A percentile compares a stretch with the other conserved stretches of the same genome.
phyloP scores from a whole-genome alignment of 1,284 basidiomycete species.

The Ganoderma leucocontextum region DNA sequence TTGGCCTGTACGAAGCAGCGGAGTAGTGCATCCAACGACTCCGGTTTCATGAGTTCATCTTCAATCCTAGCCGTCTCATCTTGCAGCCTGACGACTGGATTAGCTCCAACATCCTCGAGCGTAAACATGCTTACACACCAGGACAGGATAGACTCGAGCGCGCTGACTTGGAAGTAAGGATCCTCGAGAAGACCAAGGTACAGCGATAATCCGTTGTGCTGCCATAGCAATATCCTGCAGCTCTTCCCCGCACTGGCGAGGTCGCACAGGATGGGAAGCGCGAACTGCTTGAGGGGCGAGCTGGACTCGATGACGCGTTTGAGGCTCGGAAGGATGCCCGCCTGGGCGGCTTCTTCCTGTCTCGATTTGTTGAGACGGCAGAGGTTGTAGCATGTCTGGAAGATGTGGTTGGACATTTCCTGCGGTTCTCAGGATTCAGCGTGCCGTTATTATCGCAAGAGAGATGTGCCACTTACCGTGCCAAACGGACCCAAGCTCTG shows the following conservation, averaged over 20 bases:
- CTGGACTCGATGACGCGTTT: conserved; percentile 87
- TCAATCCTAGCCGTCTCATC: conserved; percentile 96
- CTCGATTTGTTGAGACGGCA: conserved; percentile 93
- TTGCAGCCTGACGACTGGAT: conserved; percentile 72
- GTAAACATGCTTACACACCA: conserved; percentile 66
- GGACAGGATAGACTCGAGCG: conserved; percentile 89
- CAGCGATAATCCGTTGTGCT: conserved; percentile 83
- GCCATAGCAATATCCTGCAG: conserved; percentile 88
- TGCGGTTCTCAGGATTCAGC: conserved; percentile 43
- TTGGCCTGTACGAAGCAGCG: conserved; percentile 89
- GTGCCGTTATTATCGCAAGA: not conserved
- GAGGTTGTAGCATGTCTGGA: conserved; percentile 95
- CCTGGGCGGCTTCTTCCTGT: conserved; percentile 96
- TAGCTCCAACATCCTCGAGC: conserved; percentile 1
- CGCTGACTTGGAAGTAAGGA: conserved; percentile 95
- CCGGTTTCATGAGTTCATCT: conserved; percentile 80
- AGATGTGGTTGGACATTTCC: conserved; percentile 94
- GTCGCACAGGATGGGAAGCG: conserved; percentile 95
- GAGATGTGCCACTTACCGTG: conserved; percentile 63
- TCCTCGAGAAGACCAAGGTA: conserved; percentile 90
- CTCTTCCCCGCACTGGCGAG: conserved; percentile 93
- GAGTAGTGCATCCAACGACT: conserved; percentile 77
- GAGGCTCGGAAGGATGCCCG: conserved; percentile 92
- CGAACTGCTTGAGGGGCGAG: conserved; percentile 95
- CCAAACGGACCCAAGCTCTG: conserved; percentile 82